Conservation (phyloP, 441 rosid genomes). For the Pelargonium australe region DNA sequence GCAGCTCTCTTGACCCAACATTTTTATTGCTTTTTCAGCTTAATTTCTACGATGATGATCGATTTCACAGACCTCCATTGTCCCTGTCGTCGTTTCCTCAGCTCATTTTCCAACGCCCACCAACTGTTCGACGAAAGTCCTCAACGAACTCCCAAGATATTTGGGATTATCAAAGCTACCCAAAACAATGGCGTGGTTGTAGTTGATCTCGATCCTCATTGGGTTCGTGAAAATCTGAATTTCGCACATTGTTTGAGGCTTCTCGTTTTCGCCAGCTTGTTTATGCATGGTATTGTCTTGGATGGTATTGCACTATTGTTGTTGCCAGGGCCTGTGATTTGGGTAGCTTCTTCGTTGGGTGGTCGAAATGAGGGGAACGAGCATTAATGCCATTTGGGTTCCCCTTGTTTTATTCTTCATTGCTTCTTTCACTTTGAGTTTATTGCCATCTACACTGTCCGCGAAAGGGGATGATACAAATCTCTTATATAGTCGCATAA, state of each 20-base stretch:
- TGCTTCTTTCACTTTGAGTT: constrained; percentile 3
- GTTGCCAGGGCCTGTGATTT: too few species aligned
- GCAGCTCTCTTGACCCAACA: background rate
- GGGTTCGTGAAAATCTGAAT: background rate
- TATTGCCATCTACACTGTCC: background rate
- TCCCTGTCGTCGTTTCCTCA: too few species aligned
- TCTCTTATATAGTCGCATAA: background rate
- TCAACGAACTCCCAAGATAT: background rate
- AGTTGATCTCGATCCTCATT: background rate
- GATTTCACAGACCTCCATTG: background rate
- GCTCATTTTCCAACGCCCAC: background rate
- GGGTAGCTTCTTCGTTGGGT: background rate
- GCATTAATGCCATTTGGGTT: constrained; percentile 6
- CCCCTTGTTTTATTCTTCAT: background rate
- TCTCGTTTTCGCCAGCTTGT: too few species aligned
- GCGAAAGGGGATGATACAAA: background rate
- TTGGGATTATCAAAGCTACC: background rate
- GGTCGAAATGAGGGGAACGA: constrained; percentile 3
- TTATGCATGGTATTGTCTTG: too few species aligned
- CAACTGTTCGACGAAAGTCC: constrained; percentile 1
- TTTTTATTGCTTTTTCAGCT: background rate
- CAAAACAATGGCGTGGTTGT: constrained; percentile 2
- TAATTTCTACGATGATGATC: background rate
- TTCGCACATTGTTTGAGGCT: background rate
- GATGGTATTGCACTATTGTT: too few species aligned